Conservation (phyloP, 352 stramenopile species). For the Albugo candida region DNA sequence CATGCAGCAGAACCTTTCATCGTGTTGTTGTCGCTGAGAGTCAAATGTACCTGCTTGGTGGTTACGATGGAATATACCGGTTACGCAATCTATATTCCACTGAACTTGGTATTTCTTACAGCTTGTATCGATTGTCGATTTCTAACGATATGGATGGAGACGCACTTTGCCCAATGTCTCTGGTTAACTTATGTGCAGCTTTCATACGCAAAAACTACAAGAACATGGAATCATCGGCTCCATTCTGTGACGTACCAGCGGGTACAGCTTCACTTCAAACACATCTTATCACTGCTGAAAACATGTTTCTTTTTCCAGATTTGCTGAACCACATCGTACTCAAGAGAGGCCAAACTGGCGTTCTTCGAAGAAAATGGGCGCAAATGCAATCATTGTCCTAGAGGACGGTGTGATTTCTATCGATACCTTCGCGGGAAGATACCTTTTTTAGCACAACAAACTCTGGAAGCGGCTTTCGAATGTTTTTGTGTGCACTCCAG, state of each 20-base stretch:
- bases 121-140: too few relatives aligned
- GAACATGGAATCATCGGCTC: conserved; percentile 34
- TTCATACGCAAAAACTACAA: conserved; percentile 50
- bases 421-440: conserved; percentile 10
- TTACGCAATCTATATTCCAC: conserved; percentile 74
- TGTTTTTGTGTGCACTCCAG: conserved; percentile 58
- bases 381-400: conserved; percentile 52
- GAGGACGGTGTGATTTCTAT: conserved; percentile 21
- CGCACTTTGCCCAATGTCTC: conserved; percentile 36
- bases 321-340: conserved; percentile 63
- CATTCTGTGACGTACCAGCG: conserved; percentile 52
- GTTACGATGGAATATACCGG: conserved; percentile 69
- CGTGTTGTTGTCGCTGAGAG: conserved; percentile 52
- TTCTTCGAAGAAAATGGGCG: conserved; percentile 44
- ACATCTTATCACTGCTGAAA: not conserved
- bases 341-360: conserved; percentile 36
- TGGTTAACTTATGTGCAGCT: conserved; percentile 52
- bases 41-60: conserved; percentile 74
- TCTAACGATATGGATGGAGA: conserved; percentile 7
- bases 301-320: conserved; percentile 16
- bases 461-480: conserved; percentile 4
- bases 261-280: conserved; percentile 9
- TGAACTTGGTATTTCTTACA: conserved; percentile 26
- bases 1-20: conserved; percentile 75
- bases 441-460: conserved; percentile 11